Evolutionary conservation across 108 stramenopile species (phyloP), one percentile per base, ranked within the genome.

Genomic region (Cyclotella atomus): DNA sequence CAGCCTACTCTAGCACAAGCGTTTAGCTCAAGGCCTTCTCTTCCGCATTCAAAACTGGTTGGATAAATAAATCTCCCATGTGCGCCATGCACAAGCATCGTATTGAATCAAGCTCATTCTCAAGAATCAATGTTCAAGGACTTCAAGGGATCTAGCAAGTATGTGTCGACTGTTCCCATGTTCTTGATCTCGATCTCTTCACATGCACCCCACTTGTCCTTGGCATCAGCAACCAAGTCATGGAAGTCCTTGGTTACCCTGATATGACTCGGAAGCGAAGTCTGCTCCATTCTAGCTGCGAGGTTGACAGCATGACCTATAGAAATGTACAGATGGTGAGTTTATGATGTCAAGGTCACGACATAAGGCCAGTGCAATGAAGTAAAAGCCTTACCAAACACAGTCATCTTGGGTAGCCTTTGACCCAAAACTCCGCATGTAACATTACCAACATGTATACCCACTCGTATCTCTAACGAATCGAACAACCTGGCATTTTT

Each of bases 391-490:
- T 25, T 43, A 34, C 36, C 43, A 60, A 62, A 79, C 0, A 63
- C 43, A 5, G 71, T 72, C 23, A 81, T 56, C 71, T 81, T 81
- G 0, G 79, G 79, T 46, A 81, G 36, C 44, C 70, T 43, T 54
- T 76, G 71, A 29, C 81, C 81, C 20, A 82, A 55, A 28, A 82
- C 76, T 21, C 81, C 81, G 41, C 65, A 71, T 19, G 76, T 77
- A 20, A 82, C 55, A 47, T 77, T 54, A n/a, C 81, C 81, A 32
- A 77, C 71, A 44, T 82, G 81, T 29, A 82, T 77, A 0, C 81
- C 81, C 47, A 82, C 81, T 67, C 81, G 21, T 33, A 81, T 81
- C 38, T 81, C 46, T 6, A 81, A 36, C 30, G 74, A 74, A 15
- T 81, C 45, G 24, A 62, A 62, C 1, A 46, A 7, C 44, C 14